A percentile compares a stretch with the other conserved stretches of the same genome.
Conservation (phyloP, 2,329 filamentous ascomycete genomes). For the Cladosporium sp. region DNA sequence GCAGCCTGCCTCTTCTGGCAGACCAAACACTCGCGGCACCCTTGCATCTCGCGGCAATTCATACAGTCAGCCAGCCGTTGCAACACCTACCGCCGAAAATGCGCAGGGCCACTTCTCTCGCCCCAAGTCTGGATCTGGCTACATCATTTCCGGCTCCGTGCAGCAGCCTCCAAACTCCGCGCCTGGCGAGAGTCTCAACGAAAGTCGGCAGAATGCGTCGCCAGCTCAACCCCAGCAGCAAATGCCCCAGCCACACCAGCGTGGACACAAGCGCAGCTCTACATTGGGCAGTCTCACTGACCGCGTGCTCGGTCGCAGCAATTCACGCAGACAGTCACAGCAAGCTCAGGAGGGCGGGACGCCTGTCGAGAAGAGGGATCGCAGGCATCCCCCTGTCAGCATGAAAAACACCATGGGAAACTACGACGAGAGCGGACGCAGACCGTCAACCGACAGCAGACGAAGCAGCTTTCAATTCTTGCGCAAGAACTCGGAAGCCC, state of each 20-base stretch:
- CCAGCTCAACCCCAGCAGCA: slow-evolving; percentile 36
- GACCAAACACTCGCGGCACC: slow-evolving; percentile 80
- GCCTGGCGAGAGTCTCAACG: slow-evolving; percentile 27
- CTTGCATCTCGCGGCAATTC: slow-evolving; percentile 70
- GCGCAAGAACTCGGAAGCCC: slow-evolving; percentile 41
- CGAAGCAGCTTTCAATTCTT: slow-evolving; percentile 49
- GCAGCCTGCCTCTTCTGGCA: slow-evolving; percentile 41
- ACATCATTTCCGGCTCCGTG: slow-evolving; percentile 67
- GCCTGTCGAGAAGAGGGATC: slow-evolving; percentile 56
- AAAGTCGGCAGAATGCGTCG: slow-evolving; percentile 48
- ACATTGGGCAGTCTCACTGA: slow-evolving; percentile 61
- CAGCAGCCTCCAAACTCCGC: slow-evolving; percentile 26
- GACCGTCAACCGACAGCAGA: slow-evolving; percentile 46
- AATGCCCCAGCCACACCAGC: slow-evolving; percentile 28
- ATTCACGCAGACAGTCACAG: slow-evolving; percentile 29
- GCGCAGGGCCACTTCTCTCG: slow-evolving; percentile 88
- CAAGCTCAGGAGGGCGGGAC: slow-evolving; percentile 36
- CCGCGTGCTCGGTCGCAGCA: slow-evolving; percentile 73
- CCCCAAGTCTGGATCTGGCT: slow-evolving; percentile 58
- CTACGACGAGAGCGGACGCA: slow-evolving; percentile 48
- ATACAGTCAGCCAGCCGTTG: slow-evolving; percentile 84
- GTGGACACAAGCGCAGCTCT: slow-evolving; percentile 61
- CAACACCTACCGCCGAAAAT: slow-evolving; percentile 82
- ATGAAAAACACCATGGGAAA: slow-evolving; percentile 71
- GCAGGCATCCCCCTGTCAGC: slow-evolving; percentile 83